Evolutionary conservation across 1,284 basidiomycete species (phyloP).

Genomic region (Sporisorium graminicola): DNA sequence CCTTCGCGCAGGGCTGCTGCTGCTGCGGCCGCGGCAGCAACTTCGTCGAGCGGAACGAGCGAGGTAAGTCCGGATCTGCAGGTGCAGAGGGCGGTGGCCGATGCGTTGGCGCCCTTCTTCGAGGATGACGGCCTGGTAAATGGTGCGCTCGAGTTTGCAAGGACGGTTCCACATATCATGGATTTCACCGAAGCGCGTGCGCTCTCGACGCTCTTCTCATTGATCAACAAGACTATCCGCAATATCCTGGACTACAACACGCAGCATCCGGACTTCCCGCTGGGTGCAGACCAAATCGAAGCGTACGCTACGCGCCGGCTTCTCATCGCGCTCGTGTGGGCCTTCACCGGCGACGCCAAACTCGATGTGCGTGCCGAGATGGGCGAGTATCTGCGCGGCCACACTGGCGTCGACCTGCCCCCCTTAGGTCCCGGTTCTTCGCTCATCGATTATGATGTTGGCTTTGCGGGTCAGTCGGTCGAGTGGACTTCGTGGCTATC

Average conservation of each 20-base stretch:
- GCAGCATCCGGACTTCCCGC: constrained; percentile 94
- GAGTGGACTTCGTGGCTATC: constrained; percentile 92
- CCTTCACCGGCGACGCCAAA: constrained; percentile 95
- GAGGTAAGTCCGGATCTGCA: constrained; percentile 76
- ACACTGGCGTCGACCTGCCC: constrained; percentile 91
- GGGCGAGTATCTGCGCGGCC: constrained; percentile 86
- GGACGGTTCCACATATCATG: constrained; percentile 94
- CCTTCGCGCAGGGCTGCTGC: constrained; percentile 76
- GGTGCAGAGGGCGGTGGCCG: constrained; percentile 83
- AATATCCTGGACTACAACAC: constrained; percentile 95
- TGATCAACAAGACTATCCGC: constrained; percentile 94
- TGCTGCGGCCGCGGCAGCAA: constrained; percentile 61
- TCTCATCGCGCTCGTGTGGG: constrained; percentile 94
- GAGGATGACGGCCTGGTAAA: constrained; percentile 80
- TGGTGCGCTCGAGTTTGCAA: constrained; percentile 82
- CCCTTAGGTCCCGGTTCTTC: constrained; percentile 79
- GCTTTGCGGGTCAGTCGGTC: constrained; percentile 35
- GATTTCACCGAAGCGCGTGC: constrained; percentile 93
- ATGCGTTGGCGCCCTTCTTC: constrained; percentile 73
- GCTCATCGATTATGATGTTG: constrained; percentile 93
- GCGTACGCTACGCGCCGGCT: constrained; percentile 92
- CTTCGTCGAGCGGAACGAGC: constrained; percentile 5
- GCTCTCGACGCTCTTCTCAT: constrained; percentile 93
- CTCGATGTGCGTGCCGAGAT: constrained; percentile 88
- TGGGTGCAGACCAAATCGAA: constrained; percentile 84